phyloP scores from a whole-genome alignment of 2,329 filamentous ascomycete species.

The Alternaria conjuncta region DNA sequence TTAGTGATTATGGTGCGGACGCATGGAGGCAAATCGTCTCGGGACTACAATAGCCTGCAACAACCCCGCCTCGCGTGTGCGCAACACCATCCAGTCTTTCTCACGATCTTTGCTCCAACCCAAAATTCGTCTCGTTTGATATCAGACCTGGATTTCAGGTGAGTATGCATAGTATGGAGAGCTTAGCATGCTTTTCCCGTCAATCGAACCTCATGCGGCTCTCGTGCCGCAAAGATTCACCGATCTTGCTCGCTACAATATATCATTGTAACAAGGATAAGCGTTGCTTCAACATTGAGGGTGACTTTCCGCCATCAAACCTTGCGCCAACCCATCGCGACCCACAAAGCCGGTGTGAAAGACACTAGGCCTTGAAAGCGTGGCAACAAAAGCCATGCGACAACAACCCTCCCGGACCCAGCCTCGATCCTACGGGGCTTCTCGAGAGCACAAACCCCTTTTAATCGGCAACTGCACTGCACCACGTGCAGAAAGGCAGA shows the following conservation, averaged over 20 bases:
- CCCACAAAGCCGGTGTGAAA: not conserved
- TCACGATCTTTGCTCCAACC: not conserved
- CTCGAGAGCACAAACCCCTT: slow-evolving; percentile 16
- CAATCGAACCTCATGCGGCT: not conserved
- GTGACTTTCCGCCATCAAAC: slow-evolving; percentile 13
- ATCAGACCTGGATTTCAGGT: not conserved
- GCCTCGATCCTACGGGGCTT: slow-evolving; percentile 7
- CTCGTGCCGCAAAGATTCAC: slow-evolving; percentile 7
- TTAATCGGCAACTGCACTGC: not conserved
- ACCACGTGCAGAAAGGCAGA: not conserved
- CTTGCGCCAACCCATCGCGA: slow-evolving; percentile 8
- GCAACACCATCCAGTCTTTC: slow-evolving; percentile 3
- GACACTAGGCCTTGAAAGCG: slow-evolving; percentile 1
- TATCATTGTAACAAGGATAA: slow-evolving; percentile 1
- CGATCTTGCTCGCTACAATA: slow-evolving; percentile 1
- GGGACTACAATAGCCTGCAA: slow-evolving; percentile 28
- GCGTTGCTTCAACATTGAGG: slow-evolving; percentile 3
- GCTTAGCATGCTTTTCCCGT: slow-evolving; percentile 10
- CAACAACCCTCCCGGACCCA: slow-evolving; percentile 1
- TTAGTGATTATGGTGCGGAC: slow-evolving; percentile 18
- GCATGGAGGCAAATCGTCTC: slow-evolving; percentile 11
- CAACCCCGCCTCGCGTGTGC: slow-evolving; percentile 35
- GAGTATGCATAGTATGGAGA: slow-evolving; percentile 9
- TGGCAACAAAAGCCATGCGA: slow-evolving; percentile 16
- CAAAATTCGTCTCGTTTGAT: not conserved